Conservation (phyloP, 495 filamentous ascomycete genomes). For the Talaromyces borbonicus region DNA sequence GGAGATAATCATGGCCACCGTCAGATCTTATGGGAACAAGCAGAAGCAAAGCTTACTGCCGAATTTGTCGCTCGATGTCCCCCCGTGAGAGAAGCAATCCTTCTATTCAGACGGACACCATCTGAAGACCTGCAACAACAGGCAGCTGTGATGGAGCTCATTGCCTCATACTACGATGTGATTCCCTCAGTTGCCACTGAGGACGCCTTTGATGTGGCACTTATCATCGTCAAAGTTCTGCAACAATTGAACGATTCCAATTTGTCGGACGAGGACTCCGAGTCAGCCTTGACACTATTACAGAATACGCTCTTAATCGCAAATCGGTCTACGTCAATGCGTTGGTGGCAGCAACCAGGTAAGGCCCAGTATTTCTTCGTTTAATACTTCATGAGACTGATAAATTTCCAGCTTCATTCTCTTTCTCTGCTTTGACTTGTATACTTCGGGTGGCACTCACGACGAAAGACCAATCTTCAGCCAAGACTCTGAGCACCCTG, state of each 20-base stretch:
- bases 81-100: conserved; percentile 63
- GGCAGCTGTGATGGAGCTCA: conserved; percentile 63
- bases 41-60: conserved; percentile 50
- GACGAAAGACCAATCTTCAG: conserved; percentile 25
- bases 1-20: conserved; percentile 25
- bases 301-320: conserved; percentile 71
- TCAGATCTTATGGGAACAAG: conserved; percentile 54
- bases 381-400: not conserved
- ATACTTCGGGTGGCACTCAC: conserved; percentile 32
- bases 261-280: conserved; percentile 25
- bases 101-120: conserved; percentile 53
- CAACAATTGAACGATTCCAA: conserved; percentile 35
- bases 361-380: conserved; percentile 8
- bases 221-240: conserved; percentile 58
- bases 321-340: conserved; percentile 64
- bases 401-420: conserved; percentile 25
- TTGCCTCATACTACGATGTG: conserved; percentile 71
- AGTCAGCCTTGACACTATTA: conserved; percentile 56
- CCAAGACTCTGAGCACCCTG: conserved; percentile 24
- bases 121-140: conserved; percentile 63
- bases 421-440: conserved; percentile 37
- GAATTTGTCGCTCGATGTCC: conserved; percentile 76
- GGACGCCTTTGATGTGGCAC: conserved; percentile 77
- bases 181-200: conserved; percentile 69
- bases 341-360: conserved; percentile 68